phyloP scores from a whole-genome alignment of 1,284 basidiomycete genomes.

The Irpex lacteus region DNA sequence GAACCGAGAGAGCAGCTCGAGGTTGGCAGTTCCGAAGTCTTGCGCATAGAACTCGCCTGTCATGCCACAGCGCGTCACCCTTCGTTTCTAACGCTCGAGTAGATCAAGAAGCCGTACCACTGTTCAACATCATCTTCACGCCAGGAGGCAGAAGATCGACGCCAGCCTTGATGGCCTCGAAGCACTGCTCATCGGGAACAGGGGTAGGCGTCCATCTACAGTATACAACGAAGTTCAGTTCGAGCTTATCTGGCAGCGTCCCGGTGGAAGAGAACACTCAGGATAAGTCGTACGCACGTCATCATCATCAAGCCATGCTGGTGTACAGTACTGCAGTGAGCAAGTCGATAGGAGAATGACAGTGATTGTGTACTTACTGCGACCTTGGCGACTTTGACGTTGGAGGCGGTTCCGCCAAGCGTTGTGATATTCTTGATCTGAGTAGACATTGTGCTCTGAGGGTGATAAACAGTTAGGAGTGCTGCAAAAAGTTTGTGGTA shows the following conservation, averaged over 20 bases:
- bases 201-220: constrained; percentile 36
- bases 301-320: constrained; percentile 56
- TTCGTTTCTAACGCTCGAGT: neutral
- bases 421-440: constrained; percentile 15
- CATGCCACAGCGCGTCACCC: constrained; percentile 8
- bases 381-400: constrained; percentile 33
- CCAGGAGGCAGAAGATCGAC: constrained; percentile 48
- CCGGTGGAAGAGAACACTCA: neutral
- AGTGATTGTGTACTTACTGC: constrained; percentile 26
- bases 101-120: constrained; percentile 31
- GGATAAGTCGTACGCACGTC: constrained; percentile 28
- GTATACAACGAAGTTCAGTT: too few relatives aligned
- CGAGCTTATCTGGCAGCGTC: neutral
- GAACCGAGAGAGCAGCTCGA: constrained; percentile 42
- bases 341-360: neutral
- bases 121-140: constrained; percentile 47
- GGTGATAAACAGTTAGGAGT: neutral
- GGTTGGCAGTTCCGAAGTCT: constrained; percentile 33
- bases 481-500: too few relatives aligned
- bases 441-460: constrained; percentile 2
- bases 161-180: constrained; percentile 62
- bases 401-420: constrained; percentile 34
- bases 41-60: constrained; percentile 43
- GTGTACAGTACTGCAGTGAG: neutral
- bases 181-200: constrained; percentile 51